phyloP scores from a whole-genome alignment of 768 basidiomycete genomes.

The Tulasnella sp. region DNA sequence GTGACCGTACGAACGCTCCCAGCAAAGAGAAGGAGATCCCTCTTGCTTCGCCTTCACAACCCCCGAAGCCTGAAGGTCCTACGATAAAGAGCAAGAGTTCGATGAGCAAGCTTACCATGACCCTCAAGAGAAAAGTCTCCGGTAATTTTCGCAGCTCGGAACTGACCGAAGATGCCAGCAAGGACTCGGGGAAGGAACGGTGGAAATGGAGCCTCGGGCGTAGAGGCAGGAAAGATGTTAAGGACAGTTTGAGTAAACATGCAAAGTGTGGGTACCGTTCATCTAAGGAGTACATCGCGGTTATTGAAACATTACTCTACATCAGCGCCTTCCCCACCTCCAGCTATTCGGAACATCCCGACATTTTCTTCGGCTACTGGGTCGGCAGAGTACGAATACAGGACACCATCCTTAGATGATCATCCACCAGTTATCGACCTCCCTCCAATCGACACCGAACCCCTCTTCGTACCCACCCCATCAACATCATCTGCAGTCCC shows the following conservation, averaged over 20 bases:
- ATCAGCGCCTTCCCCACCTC: conserved; percentile 7
- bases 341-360: conserved; percentile 15
- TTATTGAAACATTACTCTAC: neutral
- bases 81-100: conserved; percentile 15
- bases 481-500: neutral
- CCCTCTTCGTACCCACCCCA: neutral
- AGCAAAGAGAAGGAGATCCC: neutral
- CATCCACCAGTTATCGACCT: neutral
- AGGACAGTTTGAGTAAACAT: conserved; percentile 22
- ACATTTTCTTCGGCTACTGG: conserved; percentile 15
- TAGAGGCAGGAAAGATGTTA: conserved; percentile 45
- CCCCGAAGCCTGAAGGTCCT: conserved; percentile 23
- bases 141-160: neutral
- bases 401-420: conserved; percentile 9
- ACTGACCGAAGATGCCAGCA: neutral
- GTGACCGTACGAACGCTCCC: conserved; percentile 49
- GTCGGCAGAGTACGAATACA: conserved; percentile 2
- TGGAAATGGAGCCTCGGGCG: conserved; percentile 52
- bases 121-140: conserved; percentile 7
- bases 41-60: conserved; percentile 11
- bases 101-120: conserved; percentile 15
- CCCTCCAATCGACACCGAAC: neutral
- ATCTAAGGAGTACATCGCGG: conserved; percentile 32
- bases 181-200: conserved; percentile 34
- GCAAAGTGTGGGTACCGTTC: conserved; percentile 1